Conservation (phyloP, 371 early-diverging fungal species). For the Rhizopus delemar region DNA sequence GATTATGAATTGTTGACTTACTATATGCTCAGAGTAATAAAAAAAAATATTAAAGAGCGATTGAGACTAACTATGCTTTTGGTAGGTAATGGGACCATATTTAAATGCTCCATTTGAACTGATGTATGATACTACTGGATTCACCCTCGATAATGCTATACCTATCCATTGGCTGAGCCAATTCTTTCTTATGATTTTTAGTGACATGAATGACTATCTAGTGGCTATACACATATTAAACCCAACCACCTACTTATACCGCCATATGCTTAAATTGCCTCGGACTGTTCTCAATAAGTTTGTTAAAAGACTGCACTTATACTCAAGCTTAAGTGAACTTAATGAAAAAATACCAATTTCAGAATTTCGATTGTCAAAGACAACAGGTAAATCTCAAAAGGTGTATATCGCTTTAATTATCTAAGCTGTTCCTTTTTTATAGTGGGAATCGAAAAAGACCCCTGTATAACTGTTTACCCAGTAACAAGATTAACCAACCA, state of each 20-base stretch:
- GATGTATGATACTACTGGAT: conserved; percentile 80
- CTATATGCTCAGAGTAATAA: conserved; percentile 68
- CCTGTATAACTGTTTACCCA: conserved; percentile 58
- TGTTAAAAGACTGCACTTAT: conserved; percentile 65
- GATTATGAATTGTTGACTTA: conserved; percentile 83
- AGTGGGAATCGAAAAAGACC: conserved; percentile 71
- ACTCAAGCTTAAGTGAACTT: conserved; percentile 63
- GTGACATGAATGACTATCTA: conserved; percentile 59
- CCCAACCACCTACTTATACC: conserved; percentile 70
- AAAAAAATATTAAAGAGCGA: background rate
- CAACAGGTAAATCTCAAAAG: conserved; percentile 51
- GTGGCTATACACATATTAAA: conserved; percentile 72
- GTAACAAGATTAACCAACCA: conserved; percentile 64
- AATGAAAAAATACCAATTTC: conserved; percentile 66
- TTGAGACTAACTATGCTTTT: background rate
- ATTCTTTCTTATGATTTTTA: conserved; percentile 75
- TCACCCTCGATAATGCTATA: conserved; percentile 76
- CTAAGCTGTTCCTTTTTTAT: conserved; percentile 6
- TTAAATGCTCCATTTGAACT: conserved; percentile 73
- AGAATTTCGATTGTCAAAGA: conserved; percentile 78
- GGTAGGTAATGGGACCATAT: conserved; percentile 60
- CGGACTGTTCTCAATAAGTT: conserved; percentile 61
- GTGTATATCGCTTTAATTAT: background rate
- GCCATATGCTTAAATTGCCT: conserved; percentile 62
- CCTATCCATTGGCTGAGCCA: conserved; percentile 73